phyloP scores from a whole-genome alignment of 2,329 filamentous ascomycete species.

The Calonectria henricotiae region DNA sequence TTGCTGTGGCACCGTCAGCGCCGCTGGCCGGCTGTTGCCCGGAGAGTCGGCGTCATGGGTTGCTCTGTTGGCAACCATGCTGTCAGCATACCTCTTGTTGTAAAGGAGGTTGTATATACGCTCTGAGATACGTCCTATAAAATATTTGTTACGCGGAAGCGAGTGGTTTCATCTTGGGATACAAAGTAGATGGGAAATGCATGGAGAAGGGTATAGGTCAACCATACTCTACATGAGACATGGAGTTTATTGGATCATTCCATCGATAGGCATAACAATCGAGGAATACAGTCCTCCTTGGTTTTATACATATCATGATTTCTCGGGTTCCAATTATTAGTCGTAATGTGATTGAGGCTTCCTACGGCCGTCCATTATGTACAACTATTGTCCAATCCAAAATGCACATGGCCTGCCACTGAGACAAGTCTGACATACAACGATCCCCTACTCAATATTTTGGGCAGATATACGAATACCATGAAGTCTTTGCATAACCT shows the following conservation, averaged over 20 bases:
- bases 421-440: too few species aligned
- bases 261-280: constrained; percentile 13
- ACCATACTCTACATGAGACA: constrained; percentile 22
- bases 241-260: constrained; percentile 25
- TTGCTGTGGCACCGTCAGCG: constrained; percentile 69
- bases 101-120: constrained; percentile 30
- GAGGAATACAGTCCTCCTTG: constrained; percentile 5
- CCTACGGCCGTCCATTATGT: too few species aligned
- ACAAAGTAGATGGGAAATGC: constrained; percentile 37
- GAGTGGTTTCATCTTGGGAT: constrained; percentile 39
- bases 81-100: constrained; percentile 46
- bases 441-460: too few species aligned
- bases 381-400: neutral
- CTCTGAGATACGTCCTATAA: constrained; percentile 3
- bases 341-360: neutral
- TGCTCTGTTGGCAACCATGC: constrained; percentile 43
- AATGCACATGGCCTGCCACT: too few species aligned
- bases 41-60: constrained; percentile 45
- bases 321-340: neutral
- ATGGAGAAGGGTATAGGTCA: constrained; percentile 22
- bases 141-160: constrained; percentile 36
- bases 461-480: too few species aligned
- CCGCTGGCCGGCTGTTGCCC: constrained; percentile 49
- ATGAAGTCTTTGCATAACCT: too few species aligned
- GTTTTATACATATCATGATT: neutral